phyloP scores from a whole-genome alignment of 805 yeast genomes.

The Cyberlindnera mississippiensis region DNA sequence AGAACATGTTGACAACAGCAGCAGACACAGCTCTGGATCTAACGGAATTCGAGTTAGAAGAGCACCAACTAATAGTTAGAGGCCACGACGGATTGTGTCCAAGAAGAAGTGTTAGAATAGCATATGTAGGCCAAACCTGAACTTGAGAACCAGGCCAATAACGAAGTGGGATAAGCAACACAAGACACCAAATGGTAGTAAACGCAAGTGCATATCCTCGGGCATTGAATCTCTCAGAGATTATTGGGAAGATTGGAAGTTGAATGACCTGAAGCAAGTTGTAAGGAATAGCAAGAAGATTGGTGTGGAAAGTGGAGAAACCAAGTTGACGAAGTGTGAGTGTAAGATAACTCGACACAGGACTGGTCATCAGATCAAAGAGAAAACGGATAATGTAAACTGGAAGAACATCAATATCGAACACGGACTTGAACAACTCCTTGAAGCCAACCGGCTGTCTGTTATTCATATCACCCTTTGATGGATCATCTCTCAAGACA shows the following conservation, averaged over 20 bases:
- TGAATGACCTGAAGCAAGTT: slow-evolving; percentile 35
- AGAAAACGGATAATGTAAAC: slow-evolving; percentile 45
- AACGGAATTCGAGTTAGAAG: slow-evolving; percentile 59
- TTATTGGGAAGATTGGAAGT: slow-evolving; percentile 34
- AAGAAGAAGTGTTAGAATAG: slow-evolving; percentile 32
- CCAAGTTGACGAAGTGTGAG: slow-evolving; percentile 46
- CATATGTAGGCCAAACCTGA: slow-evolving; percentile 41
- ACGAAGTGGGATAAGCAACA: slow-evolving; percentile 31
- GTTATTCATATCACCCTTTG: slow-evolving; percentile 62
- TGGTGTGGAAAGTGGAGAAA: slow-evolving; percentile 48
- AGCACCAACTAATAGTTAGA: slow-evolving; percentile 54
- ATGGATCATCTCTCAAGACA: slow-evolving; percentile 59
- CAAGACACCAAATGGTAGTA: slow-evolving; percentile 35
- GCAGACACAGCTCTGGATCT: slow-evolving; percentile 63
- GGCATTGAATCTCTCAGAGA: slow-evolving; percentile 33
- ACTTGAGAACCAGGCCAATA: slow-evolving; percentile 40
- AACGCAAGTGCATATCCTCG: slow-evolving; percentile 30
- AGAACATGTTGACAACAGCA: slow-evolving; percentile 60
- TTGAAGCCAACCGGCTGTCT: slow-evolving; percentile 45
- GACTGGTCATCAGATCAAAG: slow-evolving; percentile 34
- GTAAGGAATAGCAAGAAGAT: slow-evolving; percentile 46
- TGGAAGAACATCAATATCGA: slow-evolving; percentile 55
- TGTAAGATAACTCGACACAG: slow-evolving; percentile 43
- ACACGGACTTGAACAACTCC: slow-evolving; percentile 37
- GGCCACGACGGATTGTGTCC: slow-evolving; percentile 50